Base-by-base conservation (phyloP, 805 yeast species). In the Nakazawaea holstii region DNA sequence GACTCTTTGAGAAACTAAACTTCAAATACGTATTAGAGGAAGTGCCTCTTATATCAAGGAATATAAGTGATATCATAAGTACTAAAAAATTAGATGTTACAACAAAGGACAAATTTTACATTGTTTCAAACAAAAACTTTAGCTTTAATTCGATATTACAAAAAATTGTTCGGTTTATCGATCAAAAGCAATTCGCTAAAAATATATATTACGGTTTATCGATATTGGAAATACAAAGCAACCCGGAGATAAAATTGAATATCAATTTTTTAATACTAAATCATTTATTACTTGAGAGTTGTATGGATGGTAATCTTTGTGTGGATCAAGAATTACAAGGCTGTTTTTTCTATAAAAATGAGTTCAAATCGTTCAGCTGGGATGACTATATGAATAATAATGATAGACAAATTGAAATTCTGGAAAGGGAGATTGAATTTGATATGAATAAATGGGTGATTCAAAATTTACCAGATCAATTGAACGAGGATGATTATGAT, bases 41-140 rank as follows among this genome's bases (percentile, higher is more conserved):
- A 7, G 66, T 92, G 13, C 89, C 92, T 0, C 62, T 84, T 29
- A 58, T 64, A 2, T 52, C 75, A 48, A 67, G 68, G 53, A 69
- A 45, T 59, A 59, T n/a, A 54, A 53, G 48, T 57, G 59, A 44
- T 46, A 62, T 67, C 26, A 32, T 59, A 31, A 51, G 59, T 26
- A 64, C 59, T 48, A 55, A 53, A 38, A 49, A 46, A 4, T 48
- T 35, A 26, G 35, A 52, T 2, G 13, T 32, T 17, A 31, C 6
- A 14, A 27, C 35, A 37, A 39, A 29, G 20, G 45, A 50, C 13
- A 52, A 38, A 27, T 39, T 62, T 13, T 59, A 52, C 42, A 57
- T 63, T 13, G 50, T 67, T 8, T 62, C 67, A 32, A 57, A 57
- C 29, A 53, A 51, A 17, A 55, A 52, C 20, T 41, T 59, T 17